These are phyloP conservation scores for Circinella minor DNA, from an alignment of 371 early-diverging fungal species.

Conservation along the genomic window DNA sequence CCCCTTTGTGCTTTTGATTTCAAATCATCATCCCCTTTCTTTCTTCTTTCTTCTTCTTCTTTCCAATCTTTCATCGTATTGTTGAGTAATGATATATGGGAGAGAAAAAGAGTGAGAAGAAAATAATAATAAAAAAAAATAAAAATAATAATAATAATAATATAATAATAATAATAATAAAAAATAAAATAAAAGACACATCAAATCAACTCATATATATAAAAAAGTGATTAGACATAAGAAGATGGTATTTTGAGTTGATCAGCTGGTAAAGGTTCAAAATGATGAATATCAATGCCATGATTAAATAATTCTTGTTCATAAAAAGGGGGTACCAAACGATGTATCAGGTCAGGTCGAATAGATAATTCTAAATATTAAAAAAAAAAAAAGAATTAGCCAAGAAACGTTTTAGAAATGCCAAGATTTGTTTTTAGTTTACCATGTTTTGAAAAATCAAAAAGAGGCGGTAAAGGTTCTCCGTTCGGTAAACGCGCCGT, in stretches of 20 bases:
- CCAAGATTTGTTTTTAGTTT: background rate
- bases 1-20: too few relatives aligned
- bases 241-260: slow-evolving; percentile 35
- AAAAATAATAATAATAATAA: too few relatives aligned
- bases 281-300: slow-evolving; percentile 51
- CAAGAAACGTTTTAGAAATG: background rate
- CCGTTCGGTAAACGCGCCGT: slow-evolving; percentile 81
- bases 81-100: too few relatives aligned
- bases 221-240: slow-evolving; percentile 12
- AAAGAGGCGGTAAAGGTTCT: slow-evolving; percentile 82
- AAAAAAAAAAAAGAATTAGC: background rate
- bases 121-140: too few relatives aligned
- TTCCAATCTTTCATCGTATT: too few relatives aligned
- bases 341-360: slow-evolving; percentile 59
- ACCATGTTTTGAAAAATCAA: slow-evolving; percentile 87
- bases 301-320: slow-evolving; percentile 49
- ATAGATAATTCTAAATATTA: slow-evolving; percentile 51
- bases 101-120: too few relatives aligned
- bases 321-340: slow-evolving; percentile 68
- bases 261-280: slow-evolving; percentile 49
- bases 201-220: background rate
- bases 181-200: too few relatives aligned
- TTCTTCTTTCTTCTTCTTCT: too few relatives aligned
- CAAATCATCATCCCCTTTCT: too few relatives aligned
- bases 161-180: too few relatives aligned